phyloP scores from a whole-genome alignment of 116 monocot species.

The Dioscorea cayenensis region DNA sequence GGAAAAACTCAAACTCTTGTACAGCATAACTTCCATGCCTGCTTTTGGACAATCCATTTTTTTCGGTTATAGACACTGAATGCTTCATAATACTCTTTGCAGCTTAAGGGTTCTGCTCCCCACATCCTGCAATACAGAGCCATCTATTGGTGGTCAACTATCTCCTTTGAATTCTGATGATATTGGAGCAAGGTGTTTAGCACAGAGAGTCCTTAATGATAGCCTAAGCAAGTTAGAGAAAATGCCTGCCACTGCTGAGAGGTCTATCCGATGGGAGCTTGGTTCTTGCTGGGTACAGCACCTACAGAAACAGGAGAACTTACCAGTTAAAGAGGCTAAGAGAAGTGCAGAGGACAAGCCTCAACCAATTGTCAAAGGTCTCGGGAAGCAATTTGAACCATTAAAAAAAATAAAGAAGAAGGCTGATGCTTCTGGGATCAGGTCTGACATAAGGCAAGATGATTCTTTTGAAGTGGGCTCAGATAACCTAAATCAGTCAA shows the following conservation, averaged over 20 bases:
- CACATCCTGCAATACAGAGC: conserved; percentile 13
- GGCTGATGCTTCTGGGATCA: conserved; percentile 10
- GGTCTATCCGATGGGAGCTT: conserved; percentile 82
- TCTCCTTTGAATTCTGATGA: conserved; percentile 19
- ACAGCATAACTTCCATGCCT: no score
- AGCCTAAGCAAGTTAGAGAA: conserved; percentile 43
- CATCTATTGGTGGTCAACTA: conserved; percentile 9
- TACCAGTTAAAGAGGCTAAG: conserved; percentile 18
- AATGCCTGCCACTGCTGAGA: conserved; percentile 11
- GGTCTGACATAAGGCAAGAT: conserved; percentile 19
- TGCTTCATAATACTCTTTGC: conserved; percentile 16
- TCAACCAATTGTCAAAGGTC: conserved; percentile 47
- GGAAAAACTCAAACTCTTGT: no score
- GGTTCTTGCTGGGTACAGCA: conserved; percentile 97
- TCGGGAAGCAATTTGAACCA: conserved; percentile 54
- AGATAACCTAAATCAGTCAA: conserved; percentile 14
- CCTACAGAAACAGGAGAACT: conserved; percentile 57
- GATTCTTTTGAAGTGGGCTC: conserved; percentile 17
- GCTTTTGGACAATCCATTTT: neutral
- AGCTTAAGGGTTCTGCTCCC: conserved; percentile 49
- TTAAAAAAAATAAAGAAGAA: conserved; percentile 41
- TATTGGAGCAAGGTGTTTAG: conserved; percentile 24
- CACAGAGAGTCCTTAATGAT: conserved; percentile 29
- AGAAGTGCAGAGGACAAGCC: conserved; percentile 13
- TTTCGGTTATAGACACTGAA: neutral